Evolutionary conservation across 169 alveolate species (phyloP), one percentile per base, ranked within the genome.

Genomic region (Besnoitia besnoiti): DNA sequence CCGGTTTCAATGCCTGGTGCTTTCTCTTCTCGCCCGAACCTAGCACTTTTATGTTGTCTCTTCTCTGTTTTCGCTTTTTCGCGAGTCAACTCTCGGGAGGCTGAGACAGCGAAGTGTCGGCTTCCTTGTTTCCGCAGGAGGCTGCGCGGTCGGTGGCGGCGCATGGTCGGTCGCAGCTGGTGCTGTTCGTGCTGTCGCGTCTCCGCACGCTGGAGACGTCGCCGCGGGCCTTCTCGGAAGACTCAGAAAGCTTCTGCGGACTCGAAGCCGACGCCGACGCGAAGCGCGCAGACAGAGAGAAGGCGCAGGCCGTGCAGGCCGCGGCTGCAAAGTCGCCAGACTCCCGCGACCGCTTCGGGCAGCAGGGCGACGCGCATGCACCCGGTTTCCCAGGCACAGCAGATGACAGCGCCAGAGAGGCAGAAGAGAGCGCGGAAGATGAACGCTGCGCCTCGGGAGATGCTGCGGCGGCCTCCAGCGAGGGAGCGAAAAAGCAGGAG

Each of bases 111-210:
- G 24, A 16, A 51, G 67, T 24, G 14, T 51, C 67, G 8, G 16
- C 46, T 73, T n/a, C n/a, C n/a, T 30, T 3, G 27, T 73, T 19
- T 7, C 82, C 0, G 16, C 82, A n/a, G 39, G 14, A 3, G 27
- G 27, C 44, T 73, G 0, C 82, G 44, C 82, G 47, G 16, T 14
- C 44, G 16, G n/a, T n/a, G n/a, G 27, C 82, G 39, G 27, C 3
- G 1, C 46, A 0, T n/a, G 46, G 46, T 1, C 82, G 39, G 1
- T 67, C 44, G 40, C 80, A 67, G 44, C 87, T 77, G 5, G n/a
- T 77, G 49, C 87, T 77, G 40, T 77, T 77, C 59, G 55, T 77
- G n/a, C 87, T 77, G 37, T 77, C 87, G 55, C 87, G 87, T 77
- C 59, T 77, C 39, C 87, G 87, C 10, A 7, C 87, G 35, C 87